Evolutionary conservation across 139 green algal genomes (phyloP), one percentile per base, ranked within the genome.

Genomic region (Auxenochlorella pyrenoidosa): DNA sequence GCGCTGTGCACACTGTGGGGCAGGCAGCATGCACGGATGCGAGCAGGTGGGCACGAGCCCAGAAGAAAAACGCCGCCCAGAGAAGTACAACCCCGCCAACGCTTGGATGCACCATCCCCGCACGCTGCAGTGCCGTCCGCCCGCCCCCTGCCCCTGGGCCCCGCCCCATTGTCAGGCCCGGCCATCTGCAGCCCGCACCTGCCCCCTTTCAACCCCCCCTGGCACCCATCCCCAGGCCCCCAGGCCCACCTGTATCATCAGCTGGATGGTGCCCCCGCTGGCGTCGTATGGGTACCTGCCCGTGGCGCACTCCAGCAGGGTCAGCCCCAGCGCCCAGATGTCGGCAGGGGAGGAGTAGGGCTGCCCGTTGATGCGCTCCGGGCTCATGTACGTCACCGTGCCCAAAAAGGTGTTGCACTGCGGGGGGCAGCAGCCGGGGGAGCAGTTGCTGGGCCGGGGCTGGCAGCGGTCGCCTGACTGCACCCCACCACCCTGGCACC

Each of bases 341-440:
- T 98, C 96, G 4, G 93, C 91, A 5, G 92, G 86, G 78, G 96
- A 97, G 43, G 90, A 93, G 93, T 99, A 99, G 12, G 93, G 84
- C 75, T 96, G 41, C 19, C 96, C 95, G 79, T 95, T 93, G 83
- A 99, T 97, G 58, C 97, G 95, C 94, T 99, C 97, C 0, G 97
- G 97, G 0, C 94, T 97, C 97, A 99, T 99, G 93, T 99, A 99
- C 2, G 97, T 99, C 30, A 98, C 96, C 0, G 97, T 99, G 66
- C 97, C 97, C 51, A 95, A 83, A 85, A 96, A 98, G 3, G 95
- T 98, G 81, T 95, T 85, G 93, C 95, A 98, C 93, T 96, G 91
- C 38, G 38, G 59, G 36, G 19, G 19, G 18, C 54, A 58, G 54
- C 54, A 54, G 47, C 47, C 0, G 22, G 15, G 22, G 1, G 21